Percentiles rank a stretch among this genome's conserved stretches.
Conservation (phyloP, 768 basidiomycete species). For the Kwoniella mangroviensis region DNA sequence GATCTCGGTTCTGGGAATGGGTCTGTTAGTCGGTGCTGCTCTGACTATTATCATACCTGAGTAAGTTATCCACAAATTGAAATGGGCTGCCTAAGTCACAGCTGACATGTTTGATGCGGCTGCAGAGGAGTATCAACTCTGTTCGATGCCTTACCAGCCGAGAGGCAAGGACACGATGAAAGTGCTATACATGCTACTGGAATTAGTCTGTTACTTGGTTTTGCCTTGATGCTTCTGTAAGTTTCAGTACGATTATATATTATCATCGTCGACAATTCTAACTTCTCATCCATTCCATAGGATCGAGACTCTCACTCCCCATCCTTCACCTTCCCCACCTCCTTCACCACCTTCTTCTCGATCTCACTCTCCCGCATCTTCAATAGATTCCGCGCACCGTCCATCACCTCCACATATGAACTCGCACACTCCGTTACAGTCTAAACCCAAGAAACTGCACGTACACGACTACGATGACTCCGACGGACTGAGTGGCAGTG, state of each 20-base stretch:
- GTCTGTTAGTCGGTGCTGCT: conserved; percentile 84
- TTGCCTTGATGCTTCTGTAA: conserved; percentile 58
- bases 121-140: conserved; percentile 53
- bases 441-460: conserved; percentile 40
- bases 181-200: conserved; percentile 51
- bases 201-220: conserved; percentile 52
- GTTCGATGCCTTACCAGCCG: conserved; percentile 43
- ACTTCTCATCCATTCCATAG: conserved; percentile 9
- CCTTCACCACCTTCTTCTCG: conserved; percentile 33
- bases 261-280: conserved; percentile 47
- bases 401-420: conserved; percentile 34
- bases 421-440: conserved; percentile 43
- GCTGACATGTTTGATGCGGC: neutral
- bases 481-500: conserved; percentile 30
- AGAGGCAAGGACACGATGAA: conserved; percentile 33
- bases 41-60: conserved; percentile 92
- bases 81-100: too few species aligned
- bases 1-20: conserved; percentile 72
- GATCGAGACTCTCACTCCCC: conserved; percentile 53
- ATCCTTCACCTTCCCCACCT: conserved; percentile 45
- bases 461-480: conserved; percentile 33
- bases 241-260: conserved; percentile 16
- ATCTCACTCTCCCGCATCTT: conserved; percentile 21
- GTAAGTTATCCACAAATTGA: conserved; percentile 61
- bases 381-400: conserved; percentile 26